Conservation (phyloP, 805 yeast genomes). For the Scheffersomyces lignosus region DNA sequence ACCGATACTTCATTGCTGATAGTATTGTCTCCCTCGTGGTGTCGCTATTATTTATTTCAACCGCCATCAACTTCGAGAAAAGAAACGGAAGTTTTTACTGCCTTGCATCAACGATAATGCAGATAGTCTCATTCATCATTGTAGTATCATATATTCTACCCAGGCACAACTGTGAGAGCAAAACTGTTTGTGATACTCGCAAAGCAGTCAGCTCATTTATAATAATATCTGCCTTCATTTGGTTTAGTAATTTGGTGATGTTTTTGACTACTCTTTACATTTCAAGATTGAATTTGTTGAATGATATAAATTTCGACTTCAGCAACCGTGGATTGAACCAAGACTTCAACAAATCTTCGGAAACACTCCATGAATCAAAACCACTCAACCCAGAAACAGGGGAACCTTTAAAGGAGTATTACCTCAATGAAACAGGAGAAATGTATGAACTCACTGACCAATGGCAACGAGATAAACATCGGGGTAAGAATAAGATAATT, state of each 20-base stretch:
- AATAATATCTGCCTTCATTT: constrained; percentile 37
- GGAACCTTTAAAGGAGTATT: constrained; percentile 25
- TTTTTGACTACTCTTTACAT: constrained; percentile 41
- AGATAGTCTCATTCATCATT: constrained; percentile 35
- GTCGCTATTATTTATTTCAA: constrained; percentile 34
- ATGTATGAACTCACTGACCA: constrained; percentile 25
- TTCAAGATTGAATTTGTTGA: constrained; percentile 31
- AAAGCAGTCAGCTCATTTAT: constrained; percentile 37
- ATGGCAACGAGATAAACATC: constrained; percentile 4
- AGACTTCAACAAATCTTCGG: constrained; percentile 4
- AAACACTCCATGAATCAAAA: neutral
- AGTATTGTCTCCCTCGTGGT: constrained; percentile 32
- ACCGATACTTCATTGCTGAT: constrained; percentile 39
- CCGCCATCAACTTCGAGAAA: constrained; percentile 38
- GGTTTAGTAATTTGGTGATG: constrained; percentile 38
- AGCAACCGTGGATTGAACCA: constrained; percentile 13
- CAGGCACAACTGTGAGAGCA: constrained; percentile 16
- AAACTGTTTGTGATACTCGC: constrained; percentile 28
- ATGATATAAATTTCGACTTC: constrained; percentile 34
- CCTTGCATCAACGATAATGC: constrained; percentile 30
- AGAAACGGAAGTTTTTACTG: constrained; percentile 44
- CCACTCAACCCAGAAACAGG: constrained; percentile 10
- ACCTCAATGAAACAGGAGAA: constrained; percentile 30
- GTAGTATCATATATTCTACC: constrained; percentile 28
- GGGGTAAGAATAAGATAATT: constrained; percentile 24